Evolutionary conservation across 371 early-diverging fungal species (phyloP).

Genomic region (Massospora cicadina): DNA sequence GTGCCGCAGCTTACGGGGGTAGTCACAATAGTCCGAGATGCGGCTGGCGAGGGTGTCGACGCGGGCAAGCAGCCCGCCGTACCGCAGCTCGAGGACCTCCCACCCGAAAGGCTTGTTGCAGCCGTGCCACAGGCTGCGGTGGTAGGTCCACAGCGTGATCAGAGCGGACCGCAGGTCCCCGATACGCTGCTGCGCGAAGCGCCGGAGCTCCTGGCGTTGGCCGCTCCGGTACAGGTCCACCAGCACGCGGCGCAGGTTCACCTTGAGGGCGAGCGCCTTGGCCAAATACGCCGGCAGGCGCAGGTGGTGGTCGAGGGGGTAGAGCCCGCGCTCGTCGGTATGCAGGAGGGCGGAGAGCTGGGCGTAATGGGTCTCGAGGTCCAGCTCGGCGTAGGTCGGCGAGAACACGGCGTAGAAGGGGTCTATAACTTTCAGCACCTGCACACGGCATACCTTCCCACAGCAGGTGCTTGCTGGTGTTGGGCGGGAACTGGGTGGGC

Average conservation of each 20-base stretch:
- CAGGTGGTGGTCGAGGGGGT: conserved; percentile 50
- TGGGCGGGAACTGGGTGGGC: conserved; percentile 34
- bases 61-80: conserved; percentile 57
- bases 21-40: conserved; percentile 4
- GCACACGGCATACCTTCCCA: conserved; percentile 47
- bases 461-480: conserved; percentile 64
- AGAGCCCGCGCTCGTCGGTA: conserved; percentile 18
- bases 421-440: conserved; percentile 22
- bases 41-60: conserved; percentile 40
- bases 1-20: background rate
- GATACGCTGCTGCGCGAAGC: background rate
- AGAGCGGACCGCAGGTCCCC: conserved; percentile 18
- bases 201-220: background rate
- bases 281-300: conserved; percentile 48
- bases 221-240: conserved; percentile 33
- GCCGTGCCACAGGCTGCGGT: conserved; percentile 55
- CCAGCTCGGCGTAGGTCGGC: conserved; percentile 48
- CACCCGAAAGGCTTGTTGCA: conserved; percentile 71
- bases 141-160: conserved; percentile 54
- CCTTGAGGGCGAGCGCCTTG: conserved; percentile 43
- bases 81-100: conserved; percentile 65
- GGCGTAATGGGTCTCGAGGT: conserved; percentile 43
- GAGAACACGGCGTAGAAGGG: conserved; percentile 53
- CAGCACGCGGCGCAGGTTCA: conserved; percentile 39
- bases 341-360: conserved; percentile 27